Percentiles rank a stretch among this genome's conserved stretches.
These are phyloP conservation scores for Fusarium setosum DNA, from an alignment of 2,329 filamentous ascomycete genomes.

Conservation along the genomic window DNA sequence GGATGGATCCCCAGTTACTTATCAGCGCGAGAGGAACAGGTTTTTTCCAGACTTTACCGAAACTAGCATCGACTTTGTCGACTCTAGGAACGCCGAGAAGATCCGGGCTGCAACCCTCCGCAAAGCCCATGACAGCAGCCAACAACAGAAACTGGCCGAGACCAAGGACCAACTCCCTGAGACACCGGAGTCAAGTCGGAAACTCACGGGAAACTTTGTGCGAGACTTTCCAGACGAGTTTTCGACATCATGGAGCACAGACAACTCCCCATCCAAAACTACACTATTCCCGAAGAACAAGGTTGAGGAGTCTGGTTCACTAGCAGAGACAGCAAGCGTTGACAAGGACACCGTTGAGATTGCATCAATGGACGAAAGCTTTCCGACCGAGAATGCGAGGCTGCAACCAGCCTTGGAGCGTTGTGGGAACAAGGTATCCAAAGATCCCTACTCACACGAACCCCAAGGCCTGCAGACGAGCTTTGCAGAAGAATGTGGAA, in stretches of 20 bases:
- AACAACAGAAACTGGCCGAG: constrained; percentile 16
- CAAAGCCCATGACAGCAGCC: constrained; percentile 38
- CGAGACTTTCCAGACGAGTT: constrained; percentile 67
- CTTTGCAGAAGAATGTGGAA: constrained; percentile 56
- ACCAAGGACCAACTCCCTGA: constrained; percentile 20
- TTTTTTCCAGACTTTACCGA: constrained; percentile 30
- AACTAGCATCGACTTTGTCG: constrained; percentile 30
- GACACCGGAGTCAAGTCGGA: neutral
- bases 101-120: constrained; percentile 47
- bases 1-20: constrained; percentile 41
- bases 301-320: neutral
- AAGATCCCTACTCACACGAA: constrained; percentile 56
- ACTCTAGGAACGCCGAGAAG: constrained; percentile 45
- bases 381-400: constrained; percentile 43
- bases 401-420: constrained; percentile 48
- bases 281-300: constrained; percentile 38
- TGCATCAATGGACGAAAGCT: constrained; percentile 56
- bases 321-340: neutral
- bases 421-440: constrained; percentile 16
- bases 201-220: constrained; percentile 59
- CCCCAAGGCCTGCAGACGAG: constrained; percentile 62
- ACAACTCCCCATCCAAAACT: constrained; percentile 41
- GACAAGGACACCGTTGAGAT: constrained; percentile 46
- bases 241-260: constrained; percentile 52
- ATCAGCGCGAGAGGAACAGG: constrained; percentile 38